These are phyloP conservation scores for Xylariaceae sp. DNA, from an alignment of 2,329 filamentous ascomycete species.

Conservation along the genomic window DNA sequence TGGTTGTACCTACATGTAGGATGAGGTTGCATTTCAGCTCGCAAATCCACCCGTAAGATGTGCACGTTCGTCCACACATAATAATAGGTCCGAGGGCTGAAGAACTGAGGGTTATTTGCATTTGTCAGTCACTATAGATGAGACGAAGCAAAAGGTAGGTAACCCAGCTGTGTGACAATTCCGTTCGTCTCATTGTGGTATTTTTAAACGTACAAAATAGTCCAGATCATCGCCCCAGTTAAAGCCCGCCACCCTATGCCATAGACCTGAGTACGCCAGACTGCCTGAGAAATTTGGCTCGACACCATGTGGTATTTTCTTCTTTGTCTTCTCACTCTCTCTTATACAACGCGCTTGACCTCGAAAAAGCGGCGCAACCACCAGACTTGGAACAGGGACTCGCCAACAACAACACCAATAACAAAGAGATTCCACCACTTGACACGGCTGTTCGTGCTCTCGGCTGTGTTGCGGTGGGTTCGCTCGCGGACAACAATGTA, in stretches of 20 bases:
- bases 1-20: too few species aligned
- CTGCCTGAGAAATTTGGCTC: conserved; percentile 13
- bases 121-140: not conserved
- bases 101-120: too few species aligned
- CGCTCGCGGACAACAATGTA: conserved; percentile 96
- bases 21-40: too few species aligned
- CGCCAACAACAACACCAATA: conserved; percentile 78
- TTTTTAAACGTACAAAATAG: conserved; percentile 20
- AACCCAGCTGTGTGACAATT: conserved; percentile 3
- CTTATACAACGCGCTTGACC: conserved; percentile 65
- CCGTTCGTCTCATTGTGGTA: conserved; percentile 14
- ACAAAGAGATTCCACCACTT: conserved; percentile 99
- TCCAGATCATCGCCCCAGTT: conserved; percentile 12
- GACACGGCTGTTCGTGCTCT: conserved; percentile 94
- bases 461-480: conserved; percentile 95
- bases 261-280: conserved; percentile 22
- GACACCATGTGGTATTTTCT: not conserved
- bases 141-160: not conserved
- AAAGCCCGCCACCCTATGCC: conserved; percentile 17
- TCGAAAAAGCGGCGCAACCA: conserved; percentile 99
- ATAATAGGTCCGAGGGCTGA: too few species aligned
- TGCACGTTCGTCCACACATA: too few species aligned
- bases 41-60: too few species aligned
- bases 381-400: conserved; percentile 98
- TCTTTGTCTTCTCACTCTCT: not conserved